phyloP scores from a whole-genome alignment of 306 rosid genomes.

The Luffa aegyptiaca region DNA sequence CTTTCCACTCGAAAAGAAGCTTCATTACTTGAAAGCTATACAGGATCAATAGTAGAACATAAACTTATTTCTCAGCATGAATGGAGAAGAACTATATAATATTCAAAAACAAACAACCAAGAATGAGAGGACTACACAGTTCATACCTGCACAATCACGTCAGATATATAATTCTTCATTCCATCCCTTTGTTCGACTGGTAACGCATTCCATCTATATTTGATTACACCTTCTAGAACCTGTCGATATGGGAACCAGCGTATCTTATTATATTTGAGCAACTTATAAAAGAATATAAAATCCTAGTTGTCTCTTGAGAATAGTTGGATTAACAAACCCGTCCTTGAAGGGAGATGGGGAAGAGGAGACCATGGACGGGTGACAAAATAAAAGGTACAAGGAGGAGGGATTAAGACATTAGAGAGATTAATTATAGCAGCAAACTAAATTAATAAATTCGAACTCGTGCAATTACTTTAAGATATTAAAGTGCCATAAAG shows the following conservation, averaged over 20 bases:
- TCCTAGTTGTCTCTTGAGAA: background rate
- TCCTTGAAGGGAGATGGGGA: background rate
- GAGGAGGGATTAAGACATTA: background rate
- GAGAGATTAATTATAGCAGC: background rate
- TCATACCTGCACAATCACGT: slow-evolving; percentile 83
- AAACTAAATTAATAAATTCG: background rate
- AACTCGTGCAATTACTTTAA: background rate
- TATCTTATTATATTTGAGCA: background rate
- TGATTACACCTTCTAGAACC: slow-evolving; percentile 98
- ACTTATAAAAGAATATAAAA: background rate
- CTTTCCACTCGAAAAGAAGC: slow-evolving; percentile 79
- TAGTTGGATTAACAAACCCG: background rate
- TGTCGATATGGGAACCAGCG: slow-evolving; percentile 13
- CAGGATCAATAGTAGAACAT: background rate
- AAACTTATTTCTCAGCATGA: background rate
- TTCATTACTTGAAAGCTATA: slow-evolving; percentile 78
- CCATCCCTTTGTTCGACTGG: slow-evolving; percentile 98
- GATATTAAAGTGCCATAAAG: background rate
- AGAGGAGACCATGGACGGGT: background rate
- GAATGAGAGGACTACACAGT: background rate
- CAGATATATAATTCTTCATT: slow-evolving; percentile 97
- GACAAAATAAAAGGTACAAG: background rate
- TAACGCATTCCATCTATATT: slow-evolving; percentile 95
- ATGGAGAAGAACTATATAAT: background rate
- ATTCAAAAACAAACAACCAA: background rate